A percentile compares a stretch with the other conserved stretches of the same genome.
Evolutionary conservation across 108 stramenopile genomes (phyloP).

Genomic region (Cylindrotheca closterium): DNA sequence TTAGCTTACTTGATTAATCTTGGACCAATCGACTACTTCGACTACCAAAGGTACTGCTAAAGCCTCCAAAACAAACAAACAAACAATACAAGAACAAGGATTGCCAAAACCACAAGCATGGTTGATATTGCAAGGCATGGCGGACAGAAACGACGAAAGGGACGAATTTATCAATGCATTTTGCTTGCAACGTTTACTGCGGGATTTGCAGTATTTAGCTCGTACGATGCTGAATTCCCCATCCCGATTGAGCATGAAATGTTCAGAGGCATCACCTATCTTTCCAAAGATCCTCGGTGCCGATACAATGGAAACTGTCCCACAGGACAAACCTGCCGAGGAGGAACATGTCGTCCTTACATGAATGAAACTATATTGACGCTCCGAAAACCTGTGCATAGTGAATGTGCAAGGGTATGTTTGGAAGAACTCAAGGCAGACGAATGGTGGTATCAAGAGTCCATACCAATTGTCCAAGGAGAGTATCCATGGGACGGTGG

Average conservation of each 20-base stretch:
- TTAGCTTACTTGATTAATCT: too few species aligned
- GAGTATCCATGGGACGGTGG: background rate
- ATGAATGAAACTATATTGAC: background rate
- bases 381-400: background rate
- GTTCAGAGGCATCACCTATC: too few species aligned
- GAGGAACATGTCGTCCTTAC: background rate
- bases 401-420: slow-evolving; percentile 11
- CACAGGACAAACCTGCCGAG: background rate
- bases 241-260: background rate
- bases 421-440: slow-evolving; percentile 19
- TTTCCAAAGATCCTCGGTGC: too few species aligned
- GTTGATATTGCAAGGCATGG: background rate
- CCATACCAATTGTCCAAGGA: slow-evolving; percentile 1
- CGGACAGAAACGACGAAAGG: background rate
- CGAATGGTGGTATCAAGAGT: slow-evolving; percentile 17
- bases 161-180: background rate
- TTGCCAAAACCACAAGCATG: too few species aligned
- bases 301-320: slow-evolving; percentile 21
- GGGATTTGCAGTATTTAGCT: background rate
- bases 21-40: too few species aligned
- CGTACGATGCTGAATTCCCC: background rate
- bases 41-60: too few species aligned
- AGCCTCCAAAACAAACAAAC: too few species aligned
- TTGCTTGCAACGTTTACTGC: background rate
- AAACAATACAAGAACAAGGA: too few species aligned